Evolutionary conservation across 768 basidiomycete species (phyloP).

Genomic region (Crassisporium funariophilum): DNA sequence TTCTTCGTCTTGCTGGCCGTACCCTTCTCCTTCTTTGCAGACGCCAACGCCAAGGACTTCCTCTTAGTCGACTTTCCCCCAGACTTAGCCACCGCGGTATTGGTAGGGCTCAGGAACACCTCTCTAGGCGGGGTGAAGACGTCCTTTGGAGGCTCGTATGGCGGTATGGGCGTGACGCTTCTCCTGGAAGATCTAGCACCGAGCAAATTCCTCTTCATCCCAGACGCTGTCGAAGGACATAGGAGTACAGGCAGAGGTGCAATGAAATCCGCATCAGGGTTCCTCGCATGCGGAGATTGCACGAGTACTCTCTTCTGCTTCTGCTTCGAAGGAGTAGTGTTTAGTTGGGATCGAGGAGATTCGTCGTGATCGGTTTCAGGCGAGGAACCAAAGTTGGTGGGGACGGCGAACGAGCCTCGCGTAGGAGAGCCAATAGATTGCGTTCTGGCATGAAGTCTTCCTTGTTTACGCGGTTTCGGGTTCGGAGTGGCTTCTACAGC

Average conservation of each 20-base stretch:
- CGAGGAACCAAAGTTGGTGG: slow-evolving; percentile 1
- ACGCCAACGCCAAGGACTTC: slow-evolving; percentile 16
- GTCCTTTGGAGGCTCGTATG: slow-evolving; percentile 66
- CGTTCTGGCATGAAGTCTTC: slow-evolving; percentile 20
- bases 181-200: slow-evolving; percentile 33
- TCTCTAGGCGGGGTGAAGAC: slow-evolving; percentile 75
- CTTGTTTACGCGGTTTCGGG: slow-evolving; percentile 60
- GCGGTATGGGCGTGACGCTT: slow-evolving; percentile 57
- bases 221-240: slow-evolving; percentile 12
- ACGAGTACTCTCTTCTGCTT: slow-evolving; percentile 27
- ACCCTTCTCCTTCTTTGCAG: slow-evolving; percentile 10
- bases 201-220: slow-evolving; percentile 21
- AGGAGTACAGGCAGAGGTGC: slow-evolving; percentile 32
- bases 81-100: slow-evolving; percentile 31
- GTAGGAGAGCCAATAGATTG: slow-evolving; percentile 30
- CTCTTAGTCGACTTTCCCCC: slow-evolving; percentile 25
- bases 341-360: neutral
- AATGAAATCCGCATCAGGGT: slow-evolving; percentile 52
- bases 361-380: neutral
- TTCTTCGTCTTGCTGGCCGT: no score
- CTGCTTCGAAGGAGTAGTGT: slow-evolving; percentile 21
- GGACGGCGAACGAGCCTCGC: slow-evolving; percentile 14
- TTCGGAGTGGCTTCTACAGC: slow-evolving; percentile 54
- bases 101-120: slow-evolving; percentile 47
- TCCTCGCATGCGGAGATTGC: slow-evolving; percentile 47